phyloP scores from a whole-genome alignment of 768 basidiomycete genomes.

The Russula earlei region DNA sequence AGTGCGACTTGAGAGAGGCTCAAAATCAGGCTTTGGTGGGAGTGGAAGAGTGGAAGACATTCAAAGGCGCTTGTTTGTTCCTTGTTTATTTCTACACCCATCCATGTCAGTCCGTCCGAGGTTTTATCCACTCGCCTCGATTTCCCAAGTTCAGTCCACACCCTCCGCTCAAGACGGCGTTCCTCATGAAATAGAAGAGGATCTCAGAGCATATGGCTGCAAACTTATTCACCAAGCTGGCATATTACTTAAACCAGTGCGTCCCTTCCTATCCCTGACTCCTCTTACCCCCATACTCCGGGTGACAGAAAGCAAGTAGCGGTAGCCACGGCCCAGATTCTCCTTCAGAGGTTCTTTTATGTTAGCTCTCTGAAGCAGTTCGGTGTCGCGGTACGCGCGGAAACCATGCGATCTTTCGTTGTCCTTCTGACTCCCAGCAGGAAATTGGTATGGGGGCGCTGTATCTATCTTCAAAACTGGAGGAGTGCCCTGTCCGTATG shows the following conservation, averaged over 20 bases:
- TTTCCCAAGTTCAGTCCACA: slow-evolving; percentile 65
- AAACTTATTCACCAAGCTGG: slow-evolving; percentile 95
- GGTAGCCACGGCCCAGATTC: slow-evolving; percentile 90
- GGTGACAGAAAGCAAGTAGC: slow-evolving; percentile 84
- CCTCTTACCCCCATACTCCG: slow-evolving; percentile 4
- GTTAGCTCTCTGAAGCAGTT: slow-evolving; percentile 93
- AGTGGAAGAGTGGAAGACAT: slow-evolving; percentile 27
- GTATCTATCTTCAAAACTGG: slow-evolving; percentile 82
- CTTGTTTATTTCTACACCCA: slow-evolving; percentile 17
- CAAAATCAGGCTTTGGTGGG: slow-evolving; percentile 29
- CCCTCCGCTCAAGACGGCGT: slow-evolving; percentile 81
- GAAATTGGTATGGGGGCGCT: slow-evolving; percentile 86
- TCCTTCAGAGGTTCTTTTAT: slow-evolving; percentile 96
- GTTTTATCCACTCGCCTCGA: slow-evolving; percentile 76
- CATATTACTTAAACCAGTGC: slow-evolving; percentile 80
- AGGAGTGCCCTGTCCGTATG: slow-evolving; percentile 86
- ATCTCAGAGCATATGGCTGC: slow-evolving; percentile 84
- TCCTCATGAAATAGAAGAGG: slow-evolving; percentile 72
- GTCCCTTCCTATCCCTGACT: slow-evolving; percentile 22
- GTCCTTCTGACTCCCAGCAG: slow-evolving; percentile 31
- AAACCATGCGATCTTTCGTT: not conserved
- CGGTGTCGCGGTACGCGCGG: slow-evolving; percentile 75
- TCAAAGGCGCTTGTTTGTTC: slow-evolving; percentile 14
- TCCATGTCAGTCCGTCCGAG: slow-evolving; percentile 3
- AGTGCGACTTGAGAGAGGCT: slow-evolving; percentile 19